Conservation (phyloP, 2,329 filamentous ascomycete species). For the Alternaria infectoria region DNA sequence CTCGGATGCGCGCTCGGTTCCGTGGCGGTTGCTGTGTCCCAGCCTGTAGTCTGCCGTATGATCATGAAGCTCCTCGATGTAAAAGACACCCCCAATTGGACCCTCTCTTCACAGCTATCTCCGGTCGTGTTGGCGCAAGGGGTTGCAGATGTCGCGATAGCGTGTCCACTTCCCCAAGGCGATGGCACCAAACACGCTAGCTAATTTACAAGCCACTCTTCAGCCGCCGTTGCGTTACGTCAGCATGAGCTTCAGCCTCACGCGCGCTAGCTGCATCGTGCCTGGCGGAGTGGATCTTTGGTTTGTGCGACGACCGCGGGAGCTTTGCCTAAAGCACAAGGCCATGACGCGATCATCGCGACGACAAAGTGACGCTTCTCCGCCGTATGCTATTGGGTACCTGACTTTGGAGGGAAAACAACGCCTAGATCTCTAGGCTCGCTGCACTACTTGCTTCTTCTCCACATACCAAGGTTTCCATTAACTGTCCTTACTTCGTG, state of each 20-base stretch:
- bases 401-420: background rate
- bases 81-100: constrained; percentile 7
- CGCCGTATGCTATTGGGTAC: constrained; percentile 12
- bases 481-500: background rate
- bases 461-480: constrained; percentile 1
- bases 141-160: constrained; percentile 20
- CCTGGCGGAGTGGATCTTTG: background rate
- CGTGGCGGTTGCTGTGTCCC: constrained; percentile 31
- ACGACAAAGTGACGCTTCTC: constrained; percentile 22
- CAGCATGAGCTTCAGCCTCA: constrained; percentile 30
- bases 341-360: constrained; percentile 41
- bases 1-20: constrained; percentile 25
- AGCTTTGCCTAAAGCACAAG: constrained; percentile 27
- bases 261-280: constrained; percentile 5
- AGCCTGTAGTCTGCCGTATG: constrained; percentile 19
- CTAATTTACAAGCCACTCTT: constrained; percentile 19
- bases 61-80: constrained; percentile 21
- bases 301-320: constrained; percentile 7
- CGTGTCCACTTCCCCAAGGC: constrained; percentile 40
- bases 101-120: background rate
- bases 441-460: constrained; percentile 7
- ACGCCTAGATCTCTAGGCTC: constrained; percentile 4
- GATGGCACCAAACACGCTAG: constrained; percentile 20
- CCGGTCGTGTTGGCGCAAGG: constrained; percentile 22
- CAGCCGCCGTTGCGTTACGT: constrained; percentile 15